Base-by-base conservation (phyloP, 2,329 filamentous ascomycete species). In the Daldinia sp. region DNA sequence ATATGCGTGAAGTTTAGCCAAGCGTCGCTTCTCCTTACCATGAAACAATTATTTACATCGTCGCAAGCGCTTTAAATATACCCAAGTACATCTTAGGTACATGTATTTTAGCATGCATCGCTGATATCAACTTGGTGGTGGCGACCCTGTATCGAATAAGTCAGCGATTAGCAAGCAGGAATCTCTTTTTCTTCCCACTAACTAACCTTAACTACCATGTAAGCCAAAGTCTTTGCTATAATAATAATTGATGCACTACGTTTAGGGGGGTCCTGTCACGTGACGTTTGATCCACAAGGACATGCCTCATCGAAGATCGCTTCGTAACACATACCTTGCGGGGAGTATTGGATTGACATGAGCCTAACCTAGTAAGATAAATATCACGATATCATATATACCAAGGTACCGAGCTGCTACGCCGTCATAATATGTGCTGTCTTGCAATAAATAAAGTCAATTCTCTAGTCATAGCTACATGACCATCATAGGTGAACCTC, bases 111-210 rank as follows among this genome's bases (percentile, higher is more conserved):
- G 9, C 29, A 32, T 37, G n/a, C 17, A 37, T 37, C 34, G 23
- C 58, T 35, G 37, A 15, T 21, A 64, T 54, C 37, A 27, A 23
- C 37, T 57, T 53, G 39, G 10, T 35, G 48, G 54, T 21, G 30
- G 45, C 53, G 27, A 29, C 17, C 49, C 35, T 32, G 21, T 56
- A 27, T 57, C 41, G 17, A 49, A 61, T 71, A 66, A 68, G 70
- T 71, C 63, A 71, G 70, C 68, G 23, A 71, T 71, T 71, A 62
- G 51, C 68, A 70, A 71, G 63, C 68, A 67, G 21, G 30, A 32
- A 41, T n/a, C n/a, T n/a, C n/a, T n/a, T n/a, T n/a, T n/a, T n/a
- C n/a, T n/a, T n/a, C n/a, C n/a, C n/a, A n/a, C n/a, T n/a, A n/a
- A n/a, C n/a, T n/a, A n/a, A n/a, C n/a, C n/a, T n/a, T n/a, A n/a